A percentile compares a stretch with the other conserved stretches of the same genome.
Conservation (phyloP, 2,329 filamentous ascomycete genomes). For the Mycosphaerella arachidis region DNA sequence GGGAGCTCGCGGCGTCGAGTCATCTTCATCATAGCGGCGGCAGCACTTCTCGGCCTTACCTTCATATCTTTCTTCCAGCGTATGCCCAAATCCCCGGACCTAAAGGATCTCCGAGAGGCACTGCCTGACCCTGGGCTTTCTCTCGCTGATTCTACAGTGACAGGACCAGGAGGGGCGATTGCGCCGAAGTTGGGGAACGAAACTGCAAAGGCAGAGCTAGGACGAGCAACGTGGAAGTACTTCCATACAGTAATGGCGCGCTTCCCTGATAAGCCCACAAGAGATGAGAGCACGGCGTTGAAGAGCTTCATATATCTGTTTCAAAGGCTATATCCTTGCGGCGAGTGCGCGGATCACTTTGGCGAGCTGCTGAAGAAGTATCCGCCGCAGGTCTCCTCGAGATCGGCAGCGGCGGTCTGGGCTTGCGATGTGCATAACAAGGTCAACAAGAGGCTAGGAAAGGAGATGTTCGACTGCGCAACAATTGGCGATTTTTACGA, state of each 20-base stretch:
- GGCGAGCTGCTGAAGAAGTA: slow-evolving; percentile 57
- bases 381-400: slow-evolving; percentile 59
- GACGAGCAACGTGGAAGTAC: slow-evolving; percentile 61
- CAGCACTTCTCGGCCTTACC: not conserved
- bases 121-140: not conserved
- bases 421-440: slow-evolving; percentile 64
- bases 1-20: not conserved
- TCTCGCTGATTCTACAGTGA: slow-evolving; percentile 9
- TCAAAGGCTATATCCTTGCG: slow-evolving; percentile 61
- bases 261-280: slow-evolving; percentile 59
- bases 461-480: slow-evolving; percentile 59
- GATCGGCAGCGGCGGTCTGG: slow-evolving; percentile 60
- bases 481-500: slow-evolving; percentile 65
- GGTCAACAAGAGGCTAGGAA: slow-evolving; percentile 59
- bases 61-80: slow-evolving; percentile 6
- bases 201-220: slow-evolving; percentile 67
- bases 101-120: not conserved
- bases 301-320: slow-evolving; percentile 60
- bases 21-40: not conserved
- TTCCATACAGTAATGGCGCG: slow-evolving; percentile 64
- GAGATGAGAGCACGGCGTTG: slow-evolving; percentile 57
- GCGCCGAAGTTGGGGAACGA: slow-evolving; percentile 79
- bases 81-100: not conserved
- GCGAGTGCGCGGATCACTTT: slow-evolving; percentile 63
- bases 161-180: slow-evolving; percentile 52